Evolutionary conservation across 352 stramenopile genomes (phyloP), one percentile per base, ranked within the genome.

Genomic region (Phytophthora lateralis): DNA sequence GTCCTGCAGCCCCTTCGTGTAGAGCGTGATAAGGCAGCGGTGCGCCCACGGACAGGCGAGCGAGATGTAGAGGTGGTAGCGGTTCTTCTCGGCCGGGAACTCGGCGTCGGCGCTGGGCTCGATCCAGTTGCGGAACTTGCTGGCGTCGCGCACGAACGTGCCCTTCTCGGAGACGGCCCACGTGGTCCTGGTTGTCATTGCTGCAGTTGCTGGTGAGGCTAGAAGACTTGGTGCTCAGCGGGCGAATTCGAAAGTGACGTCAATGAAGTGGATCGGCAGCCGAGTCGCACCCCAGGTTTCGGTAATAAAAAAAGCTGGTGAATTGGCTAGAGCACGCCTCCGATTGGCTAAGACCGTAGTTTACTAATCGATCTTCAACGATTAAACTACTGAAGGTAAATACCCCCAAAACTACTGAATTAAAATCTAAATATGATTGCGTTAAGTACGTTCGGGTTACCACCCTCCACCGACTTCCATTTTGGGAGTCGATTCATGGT

Each of bases 31-130:
- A 12, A 98, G 63, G 48, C 79, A 91, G 49, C 84, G 82, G 53
- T 82, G 78, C 0, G 86, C 84, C 82, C 82, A 95, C 27, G 97
- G 97, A 78, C 97, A 99, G 30, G 97, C 97, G 26, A 96, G 82
- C 51, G 93, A 97, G 30, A 99, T 90, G 80, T 98, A 98, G 24
- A 99, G 75, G 75, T 99, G 96, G 78, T 99, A 93, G 30, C 85
- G 82, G 41, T 62, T 46, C 37, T 66, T 72, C 60, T 89, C 71
- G 15, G 84, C 78, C 1, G 84, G 78, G 66, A 90, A 93, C 59
- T 82, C 69, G 41, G 81, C 81, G 69, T 85, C 78, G 17, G 76
- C 48, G 43, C 63, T 54, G 20, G 78, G 46, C 56, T 90, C 71
- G 66, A 93, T 89, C 80, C 82, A 91, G 71, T 90, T 86, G 75